phyloP scores from a whole-genome alignment of 2,329 filamentous ascomycete genomes.

The Thermoascus crustaceus region DNA sequence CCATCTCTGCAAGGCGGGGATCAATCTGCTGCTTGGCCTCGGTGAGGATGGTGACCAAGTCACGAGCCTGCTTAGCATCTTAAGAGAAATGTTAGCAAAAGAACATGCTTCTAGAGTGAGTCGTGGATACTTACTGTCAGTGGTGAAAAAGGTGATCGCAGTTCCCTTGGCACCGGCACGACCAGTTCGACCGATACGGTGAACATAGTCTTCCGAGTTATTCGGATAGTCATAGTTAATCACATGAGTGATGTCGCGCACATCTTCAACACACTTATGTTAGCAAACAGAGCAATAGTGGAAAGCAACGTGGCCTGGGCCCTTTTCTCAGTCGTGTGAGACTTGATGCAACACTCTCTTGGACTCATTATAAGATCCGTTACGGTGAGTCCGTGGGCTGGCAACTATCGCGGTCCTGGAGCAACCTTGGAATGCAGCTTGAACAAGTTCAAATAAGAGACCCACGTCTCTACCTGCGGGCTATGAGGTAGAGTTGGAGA shows the following conservation, averaged over 20 bases:
- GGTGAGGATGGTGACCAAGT: constrained; percentile 82
- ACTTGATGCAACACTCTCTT: constrained; percentile 53
- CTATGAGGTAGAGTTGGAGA: constrained; percentile 63
- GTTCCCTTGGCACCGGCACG: constrained; percentile 82
- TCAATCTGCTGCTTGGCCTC: constrained; percentile 99
- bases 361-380: constrained; percentile 39
- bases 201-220: constrained; percentile 66
- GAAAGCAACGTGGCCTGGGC: constrained; percentile 36
- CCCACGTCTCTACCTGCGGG: constrained; percentile 64
- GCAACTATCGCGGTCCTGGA: constrained; percentile 55
- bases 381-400: constrained; percentile 44
- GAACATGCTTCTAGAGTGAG: constrained; percentile 1
- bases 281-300: constrained; percentile 59
- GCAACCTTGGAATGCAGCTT: constrained; percentile 68
- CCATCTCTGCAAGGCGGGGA: constrained; percentile 92
- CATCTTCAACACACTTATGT: constrained; percentile 76
- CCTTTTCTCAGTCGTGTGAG: constrained; percentile 54
- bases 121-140: constrained; percentile 72
- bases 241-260: constrained; percentile 99
- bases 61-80: constrained; percentile 93
- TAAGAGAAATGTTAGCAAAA: constrained; percentile 7
- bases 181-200: constrained; percentile 61
- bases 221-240: constrained; percentile 99
- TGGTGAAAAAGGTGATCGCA: constrained; percentile 97
- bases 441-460: constrained; percentile 70